Evolutionary conservation across 2,329 filamentous ascomycete species (phyloP), one percentile per base, ranked within the genome.

Genomic region (Phaeosphaeriaceae sp.): DNA sequence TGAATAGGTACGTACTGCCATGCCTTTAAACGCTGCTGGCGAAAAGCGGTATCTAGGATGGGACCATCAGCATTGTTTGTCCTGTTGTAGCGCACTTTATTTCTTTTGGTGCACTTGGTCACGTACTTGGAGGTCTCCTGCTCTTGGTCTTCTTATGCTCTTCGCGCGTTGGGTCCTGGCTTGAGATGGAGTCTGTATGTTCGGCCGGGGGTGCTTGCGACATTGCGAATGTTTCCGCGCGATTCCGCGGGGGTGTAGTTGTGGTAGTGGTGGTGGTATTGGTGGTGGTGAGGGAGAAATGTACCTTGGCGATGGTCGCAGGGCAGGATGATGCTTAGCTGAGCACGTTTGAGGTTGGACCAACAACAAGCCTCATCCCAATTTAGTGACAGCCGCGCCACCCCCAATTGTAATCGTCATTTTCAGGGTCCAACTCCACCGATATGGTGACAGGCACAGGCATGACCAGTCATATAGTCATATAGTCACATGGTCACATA

Each of bases 1-100:
- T n/a, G n/a, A n/a, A n/a, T n/a, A n/a, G n/a, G n/a, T 34, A 84
- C 91, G 76, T 81, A 95, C 88, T 99, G 94, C 94, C 94, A 99
- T 79, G 94, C 94, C 78, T 97, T 97, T 75, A 99, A 78, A 71
- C 94, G 87, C 77, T 99, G 94, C 74, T 99, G 94, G 66, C 94
- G 85, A 73, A 97, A 99, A 9, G 94, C 94, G 51, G 93, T 97
- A 78, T 97, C 91, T 96, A 68, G 8, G 26, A 15, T 21, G 23
- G 23, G 23, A 11, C 16, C 18, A 42, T 73, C 56, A 72, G 63
- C 50, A 57, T 48, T 21, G 29, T 38, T 20, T 35, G n/a, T 44
- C 23, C 26, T 40, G 46, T 50, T n/a, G n/a, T n/a, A n/a, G n/a
- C n/a, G n/a, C n/a, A n/a, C n/a, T n/a, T n/a, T n/a, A n/a, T n/a